These are phyloP conservation scores for Wickerhamiella musiphila DNA, from an alignment of 805 yeast genomes.

Conservation along the genomic window DNA sequence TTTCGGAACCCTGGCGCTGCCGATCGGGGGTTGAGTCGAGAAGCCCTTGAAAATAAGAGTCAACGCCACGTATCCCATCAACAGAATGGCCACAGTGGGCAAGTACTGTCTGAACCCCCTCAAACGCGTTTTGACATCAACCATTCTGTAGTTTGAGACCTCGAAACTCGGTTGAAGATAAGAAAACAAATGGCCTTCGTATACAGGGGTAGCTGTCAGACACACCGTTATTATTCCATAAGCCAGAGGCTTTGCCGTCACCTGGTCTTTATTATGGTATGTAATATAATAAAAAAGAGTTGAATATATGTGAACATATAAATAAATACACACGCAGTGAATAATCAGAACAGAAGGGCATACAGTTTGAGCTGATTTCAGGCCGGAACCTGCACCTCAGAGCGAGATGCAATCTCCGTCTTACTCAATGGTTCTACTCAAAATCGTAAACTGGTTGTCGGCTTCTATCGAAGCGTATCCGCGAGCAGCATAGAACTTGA, in stretches of 20 bases:
- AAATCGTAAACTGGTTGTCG: too few species aligned
- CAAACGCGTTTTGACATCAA: background rate
- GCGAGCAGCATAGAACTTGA: constrained; percentile 10
- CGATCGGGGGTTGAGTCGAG: constrained; percentile 9
- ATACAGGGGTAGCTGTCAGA: too few species aligned
- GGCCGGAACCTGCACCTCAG: too few species aligned
- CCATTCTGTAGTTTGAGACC: background rate
- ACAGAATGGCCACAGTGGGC: constrained; percentile 2
- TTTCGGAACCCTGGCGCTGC: constrained; percentile 15
- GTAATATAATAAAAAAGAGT: background rate
- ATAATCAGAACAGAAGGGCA: too few species aligned
- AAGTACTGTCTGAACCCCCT: background rate
- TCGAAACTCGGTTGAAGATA: too few species aligned
- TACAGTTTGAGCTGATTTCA: background rate
- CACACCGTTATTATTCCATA: too few species aligned
- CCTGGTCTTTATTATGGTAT: background rate
- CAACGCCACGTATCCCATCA: constrained; percentile 5
- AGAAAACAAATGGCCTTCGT: too few species aligned
- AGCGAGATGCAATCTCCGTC: too few species aligned
- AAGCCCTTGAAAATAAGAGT: constrained; percentile 8
- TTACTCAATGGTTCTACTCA: too few species aligned
- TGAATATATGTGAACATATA: background rate
- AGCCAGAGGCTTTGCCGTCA: too few species aligned
- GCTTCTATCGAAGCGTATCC: too few species aligned
- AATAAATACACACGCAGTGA: background rate